Percentiles rank a stretch among this genome's conserved stretches.
Evolutionary conservation across 805 yeast genomes (phyloP).

Genomic region (Maudiozyma pseudohumilis): DNA sequence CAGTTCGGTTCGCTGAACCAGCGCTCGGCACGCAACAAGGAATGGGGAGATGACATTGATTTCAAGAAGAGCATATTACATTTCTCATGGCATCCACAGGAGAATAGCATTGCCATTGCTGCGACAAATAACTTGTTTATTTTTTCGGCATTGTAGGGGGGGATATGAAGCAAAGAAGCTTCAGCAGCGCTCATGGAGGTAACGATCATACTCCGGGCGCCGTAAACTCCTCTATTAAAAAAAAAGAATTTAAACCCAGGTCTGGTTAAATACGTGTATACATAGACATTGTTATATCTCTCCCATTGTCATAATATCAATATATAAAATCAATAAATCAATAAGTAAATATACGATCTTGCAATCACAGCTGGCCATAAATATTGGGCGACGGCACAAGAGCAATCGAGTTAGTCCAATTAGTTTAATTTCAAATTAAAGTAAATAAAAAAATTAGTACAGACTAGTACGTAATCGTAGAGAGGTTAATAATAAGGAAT

Average conservation of each 20-base stretch:
- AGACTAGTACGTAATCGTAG: neutral
- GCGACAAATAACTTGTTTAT: conserved; percentile 92
- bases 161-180: neutral
- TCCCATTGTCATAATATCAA: too few relatives aligned
- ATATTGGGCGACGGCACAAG: too few relatives aligned
- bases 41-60: conserved; percentile 71
- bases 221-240: too few relatives aligned
- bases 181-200: too few relatives aligned
- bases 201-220: too few relatives aligned
- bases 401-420: neutral
- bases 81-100: conserved; percentile 96
- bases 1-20: conserved; percentile 27
- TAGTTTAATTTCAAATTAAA: neutral
- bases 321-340: neutral
- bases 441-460: neutral
- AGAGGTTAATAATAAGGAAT: neutral
- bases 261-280: too few relatives aligned
- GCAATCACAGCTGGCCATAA: too few relatives aligned
- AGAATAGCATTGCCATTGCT: conserved; percentile 94
- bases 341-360: neutral
- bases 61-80: conserved; percentile 91
- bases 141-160: conserved; percentile 55
- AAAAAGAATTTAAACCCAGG: too few relatives aligned
- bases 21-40: conserved; percentile 35
- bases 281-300: neutral